Evolutionary conservation across 2,329 filamentous ascomycete species (phyloP).

Genomic region (Graphium sp.): DNA sequence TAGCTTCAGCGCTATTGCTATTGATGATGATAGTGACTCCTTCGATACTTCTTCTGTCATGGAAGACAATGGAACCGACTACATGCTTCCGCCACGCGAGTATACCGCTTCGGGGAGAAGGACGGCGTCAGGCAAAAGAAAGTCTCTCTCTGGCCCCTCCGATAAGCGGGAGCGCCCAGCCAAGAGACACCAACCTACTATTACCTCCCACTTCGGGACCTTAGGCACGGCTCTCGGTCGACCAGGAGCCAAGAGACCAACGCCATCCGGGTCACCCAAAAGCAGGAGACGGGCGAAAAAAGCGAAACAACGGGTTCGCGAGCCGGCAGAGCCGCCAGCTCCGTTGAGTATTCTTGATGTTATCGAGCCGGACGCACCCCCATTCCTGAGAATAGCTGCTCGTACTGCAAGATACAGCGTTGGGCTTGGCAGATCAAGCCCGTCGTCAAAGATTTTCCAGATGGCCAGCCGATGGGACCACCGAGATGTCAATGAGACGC

Average conservation of each 20-base stretch:
- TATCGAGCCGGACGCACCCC: slow-evolving; percentile 31
- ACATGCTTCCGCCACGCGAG: slow-evolving; percentile 27
- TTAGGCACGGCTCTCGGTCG: not conserved
- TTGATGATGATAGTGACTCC: slow-evolving; percentile 16
- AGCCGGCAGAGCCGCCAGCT: slow-evolving; percentile 9
- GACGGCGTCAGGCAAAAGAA: slow-evolving; percentile 11
- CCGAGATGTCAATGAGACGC: slow-evolving; percentile 32
- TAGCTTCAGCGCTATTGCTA: not conserved
- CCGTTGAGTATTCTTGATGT: slow-evolving; percentile 47
- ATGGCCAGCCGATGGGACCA: slow-evolving; percentile 46
- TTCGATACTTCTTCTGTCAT: slow-evolving; percentile 21
- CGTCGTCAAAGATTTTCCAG: slow-evolving; percentile 36
- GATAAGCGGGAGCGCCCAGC: slow-evolving; percentile 7
- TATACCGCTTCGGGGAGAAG: slow-evolving; percentile 10
- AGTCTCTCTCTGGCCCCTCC: slow-evolving; percentile 8
- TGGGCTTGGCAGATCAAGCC: slow-evolving; percentile 36
- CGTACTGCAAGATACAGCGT: slow-evolving; percentile 30
- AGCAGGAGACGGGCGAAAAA: slow-evolving; percentile 5
- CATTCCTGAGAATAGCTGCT: slow-evolving; percentile 44
- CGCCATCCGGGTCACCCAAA: slow-evolving; percentile 1
- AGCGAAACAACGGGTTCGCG: slow-evolving; percentile 2
- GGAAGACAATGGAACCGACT: slow-evolving; percentile 34
- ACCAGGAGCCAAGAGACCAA: slow-evolving; percentile 1
- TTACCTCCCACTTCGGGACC: slow-evolving; percentile 12
- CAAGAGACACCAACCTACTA: slow-evolving; percentile 14